A percentile compares a stretch with the other conserved stretches of the same genome.
phyloP scores from a whole-genome alignment of 805 yeast genomes.

The Spathaspora passalidarum region DNA sequence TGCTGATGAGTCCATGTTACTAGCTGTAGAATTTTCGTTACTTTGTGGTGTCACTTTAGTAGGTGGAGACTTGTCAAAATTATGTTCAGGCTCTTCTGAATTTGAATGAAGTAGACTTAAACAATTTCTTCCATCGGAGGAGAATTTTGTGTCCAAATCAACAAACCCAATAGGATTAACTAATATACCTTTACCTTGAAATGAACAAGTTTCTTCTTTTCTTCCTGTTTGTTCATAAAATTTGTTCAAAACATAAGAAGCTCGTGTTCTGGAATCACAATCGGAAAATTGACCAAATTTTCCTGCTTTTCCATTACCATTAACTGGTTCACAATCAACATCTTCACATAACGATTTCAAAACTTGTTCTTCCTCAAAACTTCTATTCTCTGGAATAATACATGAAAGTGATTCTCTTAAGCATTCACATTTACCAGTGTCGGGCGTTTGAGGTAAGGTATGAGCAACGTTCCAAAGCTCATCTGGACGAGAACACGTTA shows the following conservation, averaged over 20 bases:
- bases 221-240: conserved; percentile 21
- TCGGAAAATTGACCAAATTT: conserved; percentile 41
- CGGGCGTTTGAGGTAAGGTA: conserved; percentile 40
- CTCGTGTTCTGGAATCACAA: conserved; percentile 35
- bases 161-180: conserved; percentile 12
- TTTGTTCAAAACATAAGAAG: conserved; percentile 40
- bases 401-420: conserved; percentile 39
- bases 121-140: conserved; percentile 27
- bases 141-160: conserved; percentile 15
- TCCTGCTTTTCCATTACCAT: conserved; percentile 33
- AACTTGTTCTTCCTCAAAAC: conserved; percentile 17
- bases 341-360: conserved; percentile 32
- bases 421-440: conserved; percentile 43
- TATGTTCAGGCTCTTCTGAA: background rate
- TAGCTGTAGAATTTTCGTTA: background rate
- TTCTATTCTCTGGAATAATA: conserved; percentile 24
- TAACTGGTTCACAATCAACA: conserved; percentile 38
- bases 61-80: background rate
- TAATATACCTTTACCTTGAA: conserved; percentile 17
- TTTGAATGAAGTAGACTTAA: conserved; percentile 2
- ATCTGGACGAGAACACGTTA: conserved; percentile 2
- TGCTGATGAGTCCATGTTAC: background rate
- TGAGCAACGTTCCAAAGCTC: conserved; percentile 12
- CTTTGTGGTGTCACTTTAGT: background rate
- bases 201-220: conserved; percentile 19